phyloP scores from a whole-genome alignment of 768 basidiomycete species.

The Trametes coccinea region DNA sequence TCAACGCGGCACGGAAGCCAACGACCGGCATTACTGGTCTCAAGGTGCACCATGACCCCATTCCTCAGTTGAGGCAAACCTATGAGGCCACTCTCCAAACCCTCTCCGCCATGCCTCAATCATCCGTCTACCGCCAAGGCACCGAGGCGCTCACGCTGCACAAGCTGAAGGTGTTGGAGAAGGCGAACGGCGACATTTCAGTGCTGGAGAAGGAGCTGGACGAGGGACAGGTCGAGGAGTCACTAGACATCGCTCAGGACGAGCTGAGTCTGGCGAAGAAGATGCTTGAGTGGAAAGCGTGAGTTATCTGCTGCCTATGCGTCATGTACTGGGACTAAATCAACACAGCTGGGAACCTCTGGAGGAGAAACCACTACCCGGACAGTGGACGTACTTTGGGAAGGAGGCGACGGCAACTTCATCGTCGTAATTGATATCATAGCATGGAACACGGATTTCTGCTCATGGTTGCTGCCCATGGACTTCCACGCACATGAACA shows the following conservation, averaged over 20 bases:
- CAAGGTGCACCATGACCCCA: constrained; percentile 78
- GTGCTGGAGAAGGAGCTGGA: constrained; percentile 73
- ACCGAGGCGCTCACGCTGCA: constrained; percentile 82
- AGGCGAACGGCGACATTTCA: constrained; percentile 63
- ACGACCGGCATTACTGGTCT: constrained; percentile 90
- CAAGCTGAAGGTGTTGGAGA: constrained; percentile 73
- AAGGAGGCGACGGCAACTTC: constrained; percentile 47
- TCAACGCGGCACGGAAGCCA: constrained; percentile 62
- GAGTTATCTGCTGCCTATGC: constrained; percentile 39
- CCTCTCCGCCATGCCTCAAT: constrained; percentile 70
- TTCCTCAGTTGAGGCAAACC: constrained; percentile 72
- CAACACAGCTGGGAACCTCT: constrained; percentile 76
- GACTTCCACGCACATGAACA: no score
- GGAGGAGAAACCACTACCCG: constrained; percentile 74
- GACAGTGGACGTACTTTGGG: constrained; percentile 88
- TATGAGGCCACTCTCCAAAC: constrained; percentile 76
- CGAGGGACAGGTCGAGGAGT: constrained; percentile 87
- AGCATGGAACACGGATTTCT: neutral
- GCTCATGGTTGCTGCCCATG: no score
- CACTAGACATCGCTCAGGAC: constrained; percentile 77
- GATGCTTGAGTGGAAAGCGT: constrained; percentile 98
- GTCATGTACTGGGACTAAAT: constrained; percentile 9
- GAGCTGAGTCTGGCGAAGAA: constrained; percentile 76
- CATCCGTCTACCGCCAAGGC: constrained; percentile 88
- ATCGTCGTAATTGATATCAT: constrained; percentile 21